A percentile compares a stretch with the other conserved stretches of the same genome.
Evolutionary conservation across 306 rosid species (phyloP).

Genomic region (Castanea sativa): DNA sequence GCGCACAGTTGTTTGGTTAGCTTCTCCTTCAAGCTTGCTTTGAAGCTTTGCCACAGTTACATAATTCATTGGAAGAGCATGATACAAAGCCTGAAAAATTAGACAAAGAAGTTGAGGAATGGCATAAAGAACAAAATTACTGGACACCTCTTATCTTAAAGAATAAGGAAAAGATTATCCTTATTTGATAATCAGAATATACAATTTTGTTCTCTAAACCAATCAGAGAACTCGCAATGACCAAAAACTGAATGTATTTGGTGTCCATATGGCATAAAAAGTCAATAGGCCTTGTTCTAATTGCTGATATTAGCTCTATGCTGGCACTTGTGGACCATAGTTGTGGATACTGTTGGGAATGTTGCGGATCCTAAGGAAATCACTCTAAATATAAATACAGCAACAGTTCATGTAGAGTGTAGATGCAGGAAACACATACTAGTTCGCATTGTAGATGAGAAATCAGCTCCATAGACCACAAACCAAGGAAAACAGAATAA

Average conservation of each 20-base stretch:
- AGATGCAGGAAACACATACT: neutral
- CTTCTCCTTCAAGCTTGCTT: constrained; percentile 71
- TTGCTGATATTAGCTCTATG: neutral
- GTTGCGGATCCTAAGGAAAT: neutral
- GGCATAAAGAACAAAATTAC: constrained; percentile 1
- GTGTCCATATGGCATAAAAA: neutral
- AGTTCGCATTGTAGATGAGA: neutral
- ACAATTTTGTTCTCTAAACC: constrained; percentile 8
- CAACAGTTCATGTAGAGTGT: neutral
- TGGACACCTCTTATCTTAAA: neutral
- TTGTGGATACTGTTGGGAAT: neutral
- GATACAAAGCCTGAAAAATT: constrained; percentile 67
- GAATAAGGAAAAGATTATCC: constrained; percentile 2
- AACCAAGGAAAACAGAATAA: neutral
- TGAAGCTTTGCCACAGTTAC: constrained; percentile 74
- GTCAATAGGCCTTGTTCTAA: neutral
- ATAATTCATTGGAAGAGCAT: constrained; percentile 74
- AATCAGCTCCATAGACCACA: neutral
- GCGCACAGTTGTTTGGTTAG: constrained; percentile 54
- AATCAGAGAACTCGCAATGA: constrained; percentile 9
- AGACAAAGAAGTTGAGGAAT: constrained; percentile 11
- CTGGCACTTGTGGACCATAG: neutral
- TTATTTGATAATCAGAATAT: neutral
- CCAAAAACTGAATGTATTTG: neutral
- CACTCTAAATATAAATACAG: neutral